Percentiles rank a stretch among this genome's conserved stretches.
phyloP scores from a whole-genome alignment of 75 land plant species.

The Selaginella moellendorffii region DNA sequence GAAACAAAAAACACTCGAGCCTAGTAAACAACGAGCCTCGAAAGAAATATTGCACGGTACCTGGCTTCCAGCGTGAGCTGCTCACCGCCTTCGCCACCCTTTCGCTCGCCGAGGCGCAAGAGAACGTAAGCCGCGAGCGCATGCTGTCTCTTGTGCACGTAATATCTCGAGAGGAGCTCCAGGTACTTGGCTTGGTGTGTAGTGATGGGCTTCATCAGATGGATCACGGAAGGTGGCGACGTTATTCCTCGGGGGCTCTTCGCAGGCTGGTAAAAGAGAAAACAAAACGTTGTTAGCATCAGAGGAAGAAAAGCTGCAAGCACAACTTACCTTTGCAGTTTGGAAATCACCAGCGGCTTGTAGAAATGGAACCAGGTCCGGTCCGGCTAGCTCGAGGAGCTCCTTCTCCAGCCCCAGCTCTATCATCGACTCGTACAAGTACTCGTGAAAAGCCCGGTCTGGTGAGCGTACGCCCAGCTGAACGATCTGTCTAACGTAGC shows the following conservation, averaged over 20 bases:
- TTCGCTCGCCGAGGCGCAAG: neutral
- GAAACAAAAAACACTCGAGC: neutral
- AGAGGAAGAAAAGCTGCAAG: neutral
- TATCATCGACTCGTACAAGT: neutral
- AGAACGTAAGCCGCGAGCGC: slow-evolving; percentile 3
- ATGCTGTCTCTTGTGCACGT: neutral
- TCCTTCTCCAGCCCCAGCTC: slow-evolving; percentile 4
- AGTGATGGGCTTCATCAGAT: neutral
- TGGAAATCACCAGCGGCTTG: slow-evolving; percentile 2
- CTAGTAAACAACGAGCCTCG: too few relatives aligned
- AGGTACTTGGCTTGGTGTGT: neutral
- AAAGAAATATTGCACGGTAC: too few relatives aligned
- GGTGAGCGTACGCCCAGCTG: slow-evolving; percentile 1
- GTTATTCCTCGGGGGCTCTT: neutral
- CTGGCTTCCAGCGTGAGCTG: slow-evolving; percentile 1
- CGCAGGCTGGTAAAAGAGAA: too few relatives aligned
- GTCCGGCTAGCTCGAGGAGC: slow-evolving; percentile 1
- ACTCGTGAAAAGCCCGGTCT: slow-evolving; percentile 2
- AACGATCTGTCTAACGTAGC: neutral
- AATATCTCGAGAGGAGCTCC: slow-evolving; percentile 2
- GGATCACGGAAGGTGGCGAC: neutral
- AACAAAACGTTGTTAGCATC: neutral
- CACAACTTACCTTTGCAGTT: neutral
- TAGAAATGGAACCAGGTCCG: slow-evolving; percentile 4
- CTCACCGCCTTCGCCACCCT: neutral